Percentiles rank a stretch among this genome's conserved stretches.
These are phyloP conservation scores for Corchorus olitorius DNA, from an alignment of 345 rosid genomes.

Conservation along the genomic window DNA sequence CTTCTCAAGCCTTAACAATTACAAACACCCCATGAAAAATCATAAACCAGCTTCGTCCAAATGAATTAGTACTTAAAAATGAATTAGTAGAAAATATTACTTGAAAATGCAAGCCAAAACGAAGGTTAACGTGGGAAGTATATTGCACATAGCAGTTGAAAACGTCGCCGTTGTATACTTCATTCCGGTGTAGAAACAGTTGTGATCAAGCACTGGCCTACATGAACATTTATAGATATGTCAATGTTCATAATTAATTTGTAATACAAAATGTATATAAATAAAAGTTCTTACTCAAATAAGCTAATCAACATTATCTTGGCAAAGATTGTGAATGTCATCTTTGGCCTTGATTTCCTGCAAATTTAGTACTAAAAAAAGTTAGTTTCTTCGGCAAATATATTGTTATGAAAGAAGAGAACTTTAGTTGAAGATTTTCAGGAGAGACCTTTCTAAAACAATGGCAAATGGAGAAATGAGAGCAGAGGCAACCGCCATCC, in stretches of 20 bases:
- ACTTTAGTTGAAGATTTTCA: too few relatives aligned
- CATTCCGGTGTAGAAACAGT: slow-evolving; percentile 57
- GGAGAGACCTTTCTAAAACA: slow-evolving; percentile 11
- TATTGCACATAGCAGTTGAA: slow-evolving; percentile 64
- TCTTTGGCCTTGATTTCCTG: slow-evolving; percentile 22
- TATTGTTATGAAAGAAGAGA: neutral
- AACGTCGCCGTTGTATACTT: slow-evolving; percentile 74
- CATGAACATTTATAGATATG: neutral
- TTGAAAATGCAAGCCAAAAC: slow-evolving; percentile 58
- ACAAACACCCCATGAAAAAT: neutral
- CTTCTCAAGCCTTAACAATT: slow-evolving; percentile 41
- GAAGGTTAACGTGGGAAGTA: slow-evolving; percentile 75
- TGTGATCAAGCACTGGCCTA: slow-evolving; percentile 48
- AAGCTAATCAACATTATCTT: slow-evolving; percentile 51
- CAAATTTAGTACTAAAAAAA: neutral
- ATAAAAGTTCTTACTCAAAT: slow-evolving; percentile 56
- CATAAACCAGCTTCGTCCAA: neutral
- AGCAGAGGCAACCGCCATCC: slow-evolving; percentile 7
- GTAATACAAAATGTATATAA: neutral
- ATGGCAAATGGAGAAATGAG: slow-evolving; percentile 8
- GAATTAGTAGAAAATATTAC: slow-evolving; percentile 29
- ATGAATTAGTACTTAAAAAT: neutral
- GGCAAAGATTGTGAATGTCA: neutral
- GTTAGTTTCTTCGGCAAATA: neutral
- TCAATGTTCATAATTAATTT: neutral